Evolutionary conservation across 768 basidiomycete species (phyloP), one percentile per base, ranked within the genome.

Genomic region (Leccinellum rugosiceps): DNA sequence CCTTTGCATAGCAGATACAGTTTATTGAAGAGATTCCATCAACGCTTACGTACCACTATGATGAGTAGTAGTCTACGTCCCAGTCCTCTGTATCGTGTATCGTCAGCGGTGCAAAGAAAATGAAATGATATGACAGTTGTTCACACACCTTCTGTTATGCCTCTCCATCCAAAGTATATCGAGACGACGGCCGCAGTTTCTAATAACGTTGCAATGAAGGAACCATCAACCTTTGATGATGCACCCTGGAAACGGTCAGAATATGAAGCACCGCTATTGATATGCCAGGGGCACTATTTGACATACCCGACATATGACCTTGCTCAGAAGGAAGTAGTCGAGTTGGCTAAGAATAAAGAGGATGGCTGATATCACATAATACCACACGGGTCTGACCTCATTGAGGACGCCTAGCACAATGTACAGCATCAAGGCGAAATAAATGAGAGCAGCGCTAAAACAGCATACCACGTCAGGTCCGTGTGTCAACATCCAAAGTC

Each of bases 281-380:
- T 19, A 55, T 49, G 41, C 23, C 5, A 48, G 44, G 44, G 19
- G 44, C 5, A 1, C 4, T 41, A 11, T 8, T 56, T 61, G 53
- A 79, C 81, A 69, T 61, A 84, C 82, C 25, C 75, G 72, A 70
- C 95, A 97, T 56, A 97, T 83, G 17, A 88, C 83, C 62, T 86
- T 81, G 35, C 79, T 84, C 15, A 97, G 77, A 43, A 95, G 77
- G 76, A 94, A 92, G 76, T 86, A 94, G 41, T 84, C 88, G 23
- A 93, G 80, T 75, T 96, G 94, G 48, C 82, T 79, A 38, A 92
- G 80, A 38, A 91, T 77, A 68, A 97, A 97, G 17, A 94, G 74
- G 34, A 86, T 65, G n/a, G 84, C 85, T 2, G 90, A 80, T 31
- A 87, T 79, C 57, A 85, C 68, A 75, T 91, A 95, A 69, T 83